These are phyloP conservation scores for Trypanosoma melophagium DNA, from an alignment of 208 protist genomes.

Conservation along the genomic window DNA sequence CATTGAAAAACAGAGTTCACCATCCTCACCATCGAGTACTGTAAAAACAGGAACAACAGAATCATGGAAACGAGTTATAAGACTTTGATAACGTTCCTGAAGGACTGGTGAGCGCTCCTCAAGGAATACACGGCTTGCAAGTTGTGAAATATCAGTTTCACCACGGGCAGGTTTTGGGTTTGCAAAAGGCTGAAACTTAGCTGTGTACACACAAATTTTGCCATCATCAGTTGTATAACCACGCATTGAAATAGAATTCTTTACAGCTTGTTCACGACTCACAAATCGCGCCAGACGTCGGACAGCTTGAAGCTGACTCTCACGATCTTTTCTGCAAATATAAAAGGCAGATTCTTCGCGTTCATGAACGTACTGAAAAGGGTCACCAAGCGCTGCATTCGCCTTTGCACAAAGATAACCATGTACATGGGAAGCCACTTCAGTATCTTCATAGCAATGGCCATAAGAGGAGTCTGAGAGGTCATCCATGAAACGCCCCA, in stretches of 20 bases:
- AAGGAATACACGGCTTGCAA: conserved; percentile 52
- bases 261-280: conserved; percentile 23
- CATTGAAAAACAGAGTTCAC: conserved; percentile 63
- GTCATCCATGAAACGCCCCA: conserved; percentile 39
- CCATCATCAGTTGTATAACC: conserved; percentile 63
- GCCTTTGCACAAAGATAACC: conserved; percentile 68
- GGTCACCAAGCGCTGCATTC: conserved; percentile 43
- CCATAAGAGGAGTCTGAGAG: conserved; percentile 54
- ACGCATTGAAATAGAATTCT: conserved; percentile 36
- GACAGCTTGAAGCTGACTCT: conserved; percentile 47
- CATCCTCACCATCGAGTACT: conserved; percentile 26
- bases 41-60: conserved; percentile 64
- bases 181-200: conserved; percentile 45
- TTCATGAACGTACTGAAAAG: conserved; percentile 71
- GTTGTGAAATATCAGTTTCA: conserved; percentile 40
- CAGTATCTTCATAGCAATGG: conserved; percentile 42
- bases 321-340: conserved; percentile 59
- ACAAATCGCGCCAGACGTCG: conserved; percentile 62
- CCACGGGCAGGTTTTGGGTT: conserved; percentile 30
- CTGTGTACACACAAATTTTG: conserved; percentile 58
- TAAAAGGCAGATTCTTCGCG: conserved; percentile 55
- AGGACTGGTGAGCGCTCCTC: conserved; percentile 40
- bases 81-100: conserved; percentile 60
- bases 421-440: conserved; percentile 54
- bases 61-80: conserved; percentile 57